Base-by-base conservation (phyloP, 2,329 filamentous ascomycete genomes). In the Neofusicoccum parvum region DNA sequence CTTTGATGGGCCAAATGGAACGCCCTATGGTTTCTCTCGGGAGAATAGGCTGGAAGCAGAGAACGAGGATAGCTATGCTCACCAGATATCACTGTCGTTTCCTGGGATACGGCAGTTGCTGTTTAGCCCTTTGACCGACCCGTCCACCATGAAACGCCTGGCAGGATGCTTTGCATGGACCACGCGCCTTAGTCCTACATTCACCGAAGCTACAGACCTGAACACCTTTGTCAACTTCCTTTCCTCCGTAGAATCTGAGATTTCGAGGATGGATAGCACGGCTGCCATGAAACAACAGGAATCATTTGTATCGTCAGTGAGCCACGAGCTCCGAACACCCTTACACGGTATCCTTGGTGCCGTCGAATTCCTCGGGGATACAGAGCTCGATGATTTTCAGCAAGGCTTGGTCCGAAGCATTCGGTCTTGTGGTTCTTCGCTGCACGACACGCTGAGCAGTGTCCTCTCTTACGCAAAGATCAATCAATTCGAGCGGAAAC, bases 281-380 rank as follows among this genome's bases (percentile, higher is more conserved):
- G 23, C 62, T 3, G 48, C 62, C 3, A 34, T 54, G 11, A 53
- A 56, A 11, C 49, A 53, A n/a, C 48, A 64, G 10, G 50, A 53
- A 10, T 23, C 77, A 9, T 79, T 81, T 62, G 74, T 81, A 32
- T 75, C 76, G 17, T 78, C 77, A 3, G 78, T 81, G 23, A 77
- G 74, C 1, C 79, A 81, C 62, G 79, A 81, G 65, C 62, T 48
- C 36, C 54, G 50, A 3, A 49, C 49, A 15, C 65, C 41, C 6
- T 27, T 65, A 7, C 62, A 49, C 9, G 62, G 54, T 3, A 62
- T 58, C 37, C 51, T 62, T 20, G 63, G 50, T 2, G 39, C 36
- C 12, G 41, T 65, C 11, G 60, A 64, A 15, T 51, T 64, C 27
- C 43, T 72, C 10, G 62, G 68, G 45, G 70, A 70, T 23, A 70